phyloP scores from a whole-genome alignment of 495 filamentous ascomycete species.

The Patellaria atrata region DNA sequence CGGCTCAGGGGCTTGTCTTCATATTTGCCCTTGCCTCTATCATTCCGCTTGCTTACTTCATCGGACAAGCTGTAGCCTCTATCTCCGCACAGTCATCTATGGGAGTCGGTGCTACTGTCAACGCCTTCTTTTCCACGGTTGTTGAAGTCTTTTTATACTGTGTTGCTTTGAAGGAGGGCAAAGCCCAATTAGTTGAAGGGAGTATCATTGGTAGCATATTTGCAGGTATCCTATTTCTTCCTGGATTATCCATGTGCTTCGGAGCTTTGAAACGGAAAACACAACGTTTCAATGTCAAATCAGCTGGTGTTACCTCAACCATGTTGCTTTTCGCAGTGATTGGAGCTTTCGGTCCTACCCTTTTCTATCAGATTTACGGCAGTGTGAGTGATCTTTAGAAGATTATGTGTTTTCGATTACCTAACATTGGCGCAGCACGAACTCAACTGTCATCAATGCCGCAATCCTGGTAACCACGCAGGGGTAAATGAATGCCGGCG shows the following conservation, averaged over 20 bases:
- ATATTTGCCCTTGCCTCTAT: conserved; percentile 73
- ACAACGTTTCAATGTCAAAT: conserved; percentile 94
- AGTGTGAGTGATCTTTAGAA: conserved; percentile 51
- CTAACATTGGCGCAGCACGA: conserved; percentile 55
- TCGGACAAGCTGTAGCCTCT: conserved; percentile 96
- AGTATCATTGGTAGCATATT: conserved; percentile 97
- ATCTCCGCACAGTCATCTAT: conserved; percentile 99
- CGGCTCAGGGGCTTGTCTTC: conserved; percentile 74
- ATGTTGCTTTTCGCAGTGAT: conserved; percentile 97
- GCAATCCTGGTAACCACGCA: conserved; percentile 30
- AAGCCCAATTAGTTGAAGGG: conserved; percentile 84
- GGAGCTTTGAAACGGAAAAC: conserved; percentile 96
- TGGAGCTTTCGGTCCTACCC: conserved; percentile 88
- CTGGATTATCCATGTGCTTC: conserved; percentile 97
- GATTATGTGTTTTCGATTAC: background rate
- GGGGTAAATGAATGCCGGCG: conserved; percentile 60
- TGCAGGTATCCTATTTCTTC: conserved; percentile 88
- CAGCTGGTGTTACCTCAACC: conserved; percentile 91
- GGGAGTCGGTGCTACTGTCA: conserved; percentile 96
- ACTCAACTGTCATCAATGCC: conserved; percentile 73
- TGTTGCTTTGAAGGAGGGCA: conserved; percentile 83
- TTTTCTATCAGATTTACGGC: conserved; percentile 99
- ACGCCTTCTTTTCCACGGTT: conserved; percentile 97
- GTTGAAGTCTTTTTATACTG: conserved; percentile 98
- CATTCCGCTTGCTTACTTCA: conserved; percentile 97